A percentile compares a stretch with the other conserved stretches of the same genome.
Evolutionary conservation across 2,329 filamentous ascomycete species (phyloP).

Genomic region (Pyrenophora graminea): DNA sequence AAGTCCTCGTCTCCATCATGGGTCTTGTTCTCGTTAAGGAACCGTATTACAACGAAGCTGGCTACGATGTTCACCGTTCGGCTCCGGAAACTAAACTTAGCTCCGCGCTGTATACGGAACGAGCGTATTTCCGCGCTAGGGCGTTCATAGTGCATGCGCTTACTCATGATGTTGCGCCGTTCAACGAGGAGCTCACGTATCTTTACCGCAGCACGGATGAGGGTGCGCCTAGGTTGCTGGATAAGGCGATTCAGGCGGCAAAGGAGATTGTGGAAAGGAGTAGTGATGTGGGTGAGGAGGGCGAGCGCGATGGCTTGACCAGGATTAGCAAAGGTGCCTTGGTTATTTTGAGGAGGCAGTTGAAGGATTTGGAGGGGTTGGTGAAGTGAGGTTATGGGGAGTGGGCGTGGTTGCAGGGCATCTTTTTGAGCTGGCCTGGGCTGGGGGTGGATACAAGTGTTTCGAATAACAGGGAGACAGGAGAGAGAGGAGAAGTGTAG

Average conservation of each 20-base stretch:
- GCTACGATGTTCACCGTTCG: conserved; percentile 59
- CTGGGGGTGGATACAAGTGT: too few species aligned
- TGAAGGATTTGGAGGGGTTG: conserved; percentile 45
- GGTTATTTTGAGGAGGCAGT: conserved; percentile 48
- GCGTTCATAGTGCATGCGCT: conserved; percentile 57
- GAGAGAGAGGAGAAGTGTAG: too few species aligned
- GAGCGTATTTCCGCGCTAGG: conserved; percentile 57
- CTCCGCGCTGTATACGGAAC: conserved; percentile 58
- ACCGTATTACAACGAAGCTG: conserved; percentile 68
- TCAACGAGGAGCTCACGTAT: conserved; percentile 59
- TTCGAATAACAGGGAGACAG: too few species aligned
- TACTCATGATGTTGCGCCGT: conserved; percentile 47
- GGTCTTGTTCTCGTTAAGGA: conserved; percentile 62
- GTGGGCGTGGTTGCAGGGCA: too few species aligned
- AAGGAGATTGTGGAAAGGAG: conserved; percentile 50
- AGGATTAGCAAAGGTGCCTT: conserved; percentile 55
- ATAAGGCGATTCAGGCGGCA: conserved; percentile 50
- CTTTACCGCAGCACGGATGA: conserved; percentile 51
- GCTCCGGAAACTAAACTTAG: conserved; percentile 53
- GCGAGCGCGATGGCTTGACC: conserved; percentile 50
- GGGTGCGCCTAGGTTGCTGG: conserved; percentile 47
- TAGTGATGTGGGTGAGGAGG: conserved; percentile 28
- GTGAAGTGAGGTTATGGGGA: not conserved
- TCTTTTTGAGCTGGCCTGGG: too few species aligned
- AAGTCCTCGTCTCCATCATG: conserved; percentile 62